Conservation (phyloP, 1,139 yeast genomes). For the Taphrina communis region DNA sequence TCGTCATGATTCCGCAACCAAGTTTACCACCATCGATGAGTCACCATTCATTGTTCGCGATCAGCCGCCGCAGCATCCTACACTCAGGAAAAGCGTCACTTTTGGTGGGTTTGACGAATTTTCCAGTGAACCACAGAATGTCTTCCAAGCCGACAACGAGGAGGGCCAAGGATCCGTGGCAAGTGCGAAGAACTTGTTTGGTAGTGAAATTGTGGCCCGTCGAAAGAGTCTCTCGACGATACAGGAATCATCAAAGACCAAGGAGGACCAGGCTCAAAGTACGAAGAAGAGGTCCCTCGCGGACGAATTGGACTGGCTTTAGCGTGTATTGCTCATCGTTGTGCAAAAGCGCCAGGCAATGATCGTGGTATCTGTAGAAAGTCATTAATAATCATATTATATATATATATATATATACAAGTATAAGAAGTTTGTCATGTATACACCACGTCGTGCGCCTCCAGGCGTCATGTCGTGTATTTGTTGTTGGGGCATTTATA, state of each 20-base stretch:
- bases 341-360: constrained; percentile 2
- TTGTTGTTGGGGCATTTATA: too few relatives aligned
- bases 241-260: not conserved
- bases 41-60: not conserved
- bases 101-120: constrained; percentile 1
- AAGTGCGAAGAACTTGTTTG: constrained; percentile 15
- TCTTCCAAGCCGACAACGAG: not conserved
- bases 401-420: not conserved
- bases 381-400: not conserved
- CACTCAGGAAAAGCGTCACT: constrained; percentile 19
- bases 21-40: not conserved
- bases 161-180: not conserved
- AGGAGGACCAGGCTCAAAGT: not conserved
- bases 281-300: not conserved
- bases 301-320: constrained; percentile 18
- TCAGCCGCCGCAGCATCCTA: not conserved
- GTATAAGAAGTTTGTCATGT: not conserved
- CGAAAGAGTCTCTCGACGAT: constrained; percentile 8
- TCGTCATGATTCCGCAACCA: not conserved
- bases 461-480: too few relatives aligned
- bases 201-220: constrained; percentile 13
- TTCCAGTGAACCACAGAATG: not conserved
- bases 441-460: not conserved
- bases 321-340: not conserved
- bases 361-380: not conserved